These are phyloP conservation scores for Tricharina praecox DNA, from an alignment of 495 filamentous ascomycete species.

Conservation along the genomic window DNA sequence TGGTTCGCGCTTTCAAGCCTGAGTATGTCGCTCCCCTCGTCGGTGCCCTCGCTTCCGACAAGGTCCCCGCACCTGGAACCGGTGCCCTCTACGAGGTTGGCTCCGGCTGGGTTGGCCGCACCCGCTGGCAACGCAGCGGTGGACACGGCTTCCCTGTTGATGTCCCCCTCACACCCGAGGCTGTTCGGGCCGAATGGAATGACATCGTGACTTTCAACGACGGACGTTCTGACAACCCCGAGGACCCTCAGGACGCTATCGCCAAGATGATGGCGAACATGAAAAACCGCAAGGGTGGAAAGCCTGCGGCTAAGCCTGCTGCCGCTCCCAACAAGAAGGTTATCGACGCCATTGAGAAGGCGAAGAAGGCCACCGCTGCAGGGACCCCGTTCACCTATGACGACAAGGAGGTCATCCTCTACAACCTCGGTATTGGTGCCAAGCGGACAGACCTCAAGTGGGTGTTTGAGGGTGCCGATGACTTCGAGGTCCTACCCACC, in stretches of 20 bases:
- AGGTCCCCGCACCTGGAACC: slow-evolving; percentile 63
- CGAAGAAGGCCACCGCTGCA: slow-evolving; percentile 50
- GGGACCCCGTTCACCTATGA: slow-evolving; percentile 69
- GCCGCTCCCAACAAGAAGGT: slow-evolving; percentile 29
- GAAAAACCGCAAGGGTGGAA: slow-evolving; percentile 28
- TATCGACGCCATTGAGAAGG: slow-evolving; percentile 58
- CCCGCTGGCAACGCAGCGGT: slow-evolving; percentile 85
- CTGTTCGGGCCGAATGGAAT: slow-evolving; percentile 59
- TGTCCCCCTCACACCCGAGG: slow-evolving; percentile 71
- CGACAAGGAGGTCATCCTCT: slow-evolving; percentile 79
- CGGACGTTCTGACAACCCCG: slow-evolving; percentile 78
- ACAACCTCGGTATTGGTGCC: slow-evolving; percentile 88
- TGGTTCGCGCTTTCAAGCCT: slow-evolving; percentile 98
- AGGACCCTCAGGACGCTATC: slow-evolving; percentile 55
- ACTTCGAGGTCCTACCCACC: slow-evolving; percentile 85
- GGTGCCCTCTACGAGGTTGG: slow-evolving; percentile 92
- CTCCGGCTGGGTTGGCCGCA: slow-evolving; percentile 81
- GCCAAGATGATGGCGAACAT: slow-evolving; percentile 87
- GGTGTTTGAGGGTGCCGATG: slow-evolving; percentile 73
- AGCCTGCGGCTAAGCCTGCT: slow-evolving; percentile 1
- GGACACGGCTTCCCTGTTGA: slow-evolving; percentile 89
- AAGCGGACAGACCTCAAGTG: slow-evolving; percentile 78
- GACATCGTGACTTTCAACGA: slow-evolving; percentile 77
- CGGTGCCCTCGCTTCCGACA: slow-evolving; percentile 73
- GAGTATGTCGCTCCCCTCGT: slow-evolving; percentile 95